phyloP scores from a whole-genome alignment of 192 early-diverging fungal species.

The Backusella macrospora region DNA sequence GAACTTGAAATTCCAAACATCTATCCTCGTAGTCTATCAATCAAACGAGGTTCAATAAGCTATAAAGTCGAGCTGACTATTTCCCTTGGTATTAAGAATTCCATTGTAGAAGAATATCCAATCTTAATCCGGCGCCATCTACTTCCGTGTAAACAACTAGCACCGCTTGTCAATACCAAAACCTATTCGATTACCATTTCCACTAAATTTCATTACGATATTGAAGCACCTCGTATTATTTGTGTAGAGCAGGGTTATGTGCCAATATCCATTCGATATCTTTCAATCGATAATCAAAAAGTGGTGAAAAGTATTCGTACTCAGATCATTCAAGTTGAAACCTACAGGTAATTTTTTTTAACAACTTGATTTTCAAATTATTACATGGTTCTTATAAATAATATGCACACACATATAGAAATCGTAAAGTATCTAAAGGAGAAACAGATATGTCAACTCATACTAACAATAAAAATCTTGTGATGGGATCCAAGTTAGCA shows the following conservation, averaged over 20 bases:
- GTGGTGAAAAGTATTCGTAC: slow-evolving; percentile 25
- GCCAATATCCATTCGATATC: slow-evolving; percentile 20
- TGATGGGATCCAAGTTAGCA: background rate
- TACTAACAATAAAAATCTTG: slow-evolving; percentile 3
- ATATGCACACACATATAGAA: background rate
- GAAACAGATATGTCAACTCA: slow-evolving; percentile 14
- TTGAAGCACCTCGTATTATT: slow-evolving; percentile 30
- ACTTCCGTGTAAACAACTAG: slow-evolving; percentile 10
- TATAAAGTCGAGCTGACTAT: slow-evolving; percentile 29
- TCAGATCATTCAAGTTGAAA: slow-evolving; percentile 36
- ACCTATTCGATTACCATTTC: slow-evolving; percentile 27
- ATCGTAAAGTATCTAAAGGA: slow-evolving; percentile 14
- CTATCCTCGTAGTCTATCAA: slow-evolving; percentile 23
- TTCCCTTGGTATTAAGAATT: slow-evolving; percentile 22
- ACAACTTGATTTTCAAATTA: no score
- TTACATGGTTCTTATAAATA: no score
- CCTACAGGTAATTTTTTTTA: slow-evolving; percentile 26
- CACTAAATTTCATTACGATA: slow-evolving; percentile 37
- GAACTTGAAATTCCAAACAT: slow-evolving; percentile 36
- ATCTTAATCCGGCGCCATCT: slow-evolving; percentile 27
- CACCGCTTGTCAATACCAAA: slow-evolving; percentile 17
- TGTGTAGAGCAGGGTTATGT: slow-evolving; percentile 33
- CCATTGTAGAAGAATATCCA: slow-evolving; percentile 26
- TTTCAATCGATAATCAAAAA: slow-evolving; percentile 13
- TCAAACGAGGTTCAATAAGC: slow-evolving; percentile 27